Conservation (phyloP, 345 rosid species). For the Streptanthus diversifolius region DNA sequence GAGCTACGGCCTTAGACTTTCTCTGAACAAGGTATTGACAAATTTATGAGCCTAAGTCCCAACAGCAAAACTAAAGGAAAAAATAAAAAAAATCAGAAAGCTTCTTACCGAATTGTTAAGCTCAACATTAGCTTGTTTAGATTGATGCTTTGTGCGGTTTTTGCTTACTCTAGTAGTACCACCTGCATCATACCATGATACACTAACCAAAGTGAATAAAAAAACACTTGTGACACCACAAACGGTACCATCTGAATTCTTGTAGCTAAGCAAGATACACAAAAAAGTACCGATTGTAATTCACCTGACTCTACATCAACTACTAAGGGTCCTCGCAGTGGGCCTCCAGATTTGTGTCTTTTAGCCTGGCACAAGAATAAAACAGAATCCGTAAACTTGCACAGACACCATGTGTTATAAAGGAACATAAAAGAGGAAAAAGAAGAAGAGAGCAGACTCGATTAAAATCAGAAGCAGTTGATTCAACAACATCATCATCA, state of each 20-base stretch:
- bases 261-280: neutral
- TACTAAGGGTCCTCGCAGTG: conserved; percentile 36
- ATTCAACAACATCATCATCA: conserved; percentile 78
- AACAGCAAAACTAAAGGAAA: neutral
- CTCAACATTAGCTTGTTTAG: conserved; percentile 18
- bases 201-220: conserved; percentile 9
- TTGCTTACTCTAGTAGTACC: neutral
- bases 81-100: neutral
- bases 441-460: conserved; percentile 41
- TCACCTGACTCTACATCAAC: conserved; percentile 79
- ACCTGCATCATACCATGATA: conserved; percentile 21
- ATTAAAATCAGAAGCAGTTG: conserved; percentile 73
- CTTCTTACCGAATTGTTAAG: conserved; percentile 19
- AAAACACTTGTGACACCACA: neutral
- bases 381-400: conserved; percentile 5
- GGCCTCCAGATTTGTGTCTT: conserved; percentile 53
- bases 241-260: neutral
- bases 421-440: neutral
- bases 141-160: neutral
- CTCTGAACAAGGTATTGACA: conserved; percentile 4
- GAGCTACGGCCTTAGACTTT: conserved; percentile 37
- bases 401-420: neutral
- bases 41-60: conserved; percentile 1
- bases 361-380: conserved; percentile 53
- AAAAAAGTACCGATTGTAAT: neutral